Base-by-base conservation (phyloP, 352 stramenopile genomes). In the Globisporangium radiosum region DNA sequence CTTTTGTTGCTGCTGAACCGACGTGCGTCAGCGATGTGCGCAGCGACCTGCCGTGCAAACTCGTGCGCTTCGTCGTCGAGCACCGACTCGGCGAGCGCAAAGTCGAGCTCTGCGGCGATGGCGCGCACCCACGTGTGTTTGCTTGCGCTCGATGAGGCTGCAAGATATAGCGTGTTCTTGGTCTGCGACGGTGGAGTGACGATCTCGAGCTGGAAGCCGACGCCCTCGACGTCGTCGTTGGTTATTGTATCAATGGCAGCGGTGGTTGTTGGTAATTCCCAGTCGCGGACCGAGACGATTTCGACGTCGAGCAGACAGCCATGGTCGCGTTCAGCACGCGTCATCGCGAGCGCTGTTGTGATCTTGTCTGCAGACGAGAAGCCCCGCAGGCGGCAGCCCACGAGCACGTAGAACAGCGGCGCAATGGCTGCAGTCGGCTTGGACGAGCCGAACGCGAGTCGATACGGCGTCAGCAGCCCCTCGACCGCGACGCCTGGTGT, bases 81-180 rank as follows among this genome's bases (percentile, higher is more conserved):
- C 25, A 81, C 86, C 47, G 63, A 59, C 56, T 92, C 80, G 3
- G 75, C 77, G 4, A 83, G 59, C 3, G 71, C 67, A 55, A 88
- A 88, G 17, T 87, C 73, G 0, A 87, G 66, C 36, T 88, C 79
- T 45, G 85, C 69, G 33, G 85, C 72, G 14, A 90, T 63, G 0
- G 70, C 68, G 36, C 80, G 71, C 0, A 89, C 55, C 82, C 82
- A 92, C 15, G 66, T 61, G 15, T 70, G 53, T 52, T 88, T 90
- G 0, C 50, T 57, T 10, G 69, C 42, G 2, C 57, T n/a, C 0
- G 66, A 74, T 2, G 65, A 52, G 0, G 79, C 75, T 0, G 75
- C 73, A 53, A 92, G 86, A 44, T 56, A 78, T 1, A 62, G 50
- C 7, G 40, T 56, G n/a, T 56, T 47, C 5, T 66, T 57, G 3